A percentile compares a stretch with the other conserved stretches of the same genome.
Conservation (phyloP, 1,284 basidiomycete species). For the Laetiporus sulphureus region DNA sequence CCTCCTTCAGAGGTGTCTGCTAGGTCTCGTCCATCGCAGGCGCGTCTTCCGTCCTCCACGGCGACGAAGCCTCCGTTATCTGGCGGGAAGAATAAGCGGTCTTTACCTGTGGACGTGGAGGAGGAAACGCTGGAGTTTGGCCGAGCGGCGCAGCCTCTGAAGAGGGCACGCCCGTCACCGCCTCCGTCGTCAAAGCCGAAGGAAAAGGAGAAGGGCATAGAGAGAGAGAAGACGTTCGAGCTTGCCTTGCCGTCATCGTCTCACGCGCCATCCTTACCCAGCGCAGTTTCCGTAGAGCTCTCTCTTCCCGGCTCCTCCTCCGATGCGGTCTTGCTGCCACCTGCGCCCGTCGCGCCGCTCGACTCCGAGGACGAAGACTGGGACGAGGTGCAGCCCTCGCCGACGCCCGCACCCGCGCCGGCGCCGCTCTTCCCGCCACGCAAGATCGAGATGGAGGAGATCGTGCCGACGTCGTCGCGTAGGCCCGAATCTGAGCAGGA, state of each 20-base stretch:
- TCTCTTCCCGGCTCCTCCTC: conserved; percentile 14
- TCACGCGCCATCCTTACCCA: too few relatives aligned
- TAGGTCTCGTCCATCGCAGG: background rate
- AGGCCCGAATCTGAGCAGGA: conserved; percentile 18
- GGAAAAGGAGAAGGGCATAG: too few relatives aligned
- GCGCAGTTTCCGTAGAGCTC: conserved; percentile 9
- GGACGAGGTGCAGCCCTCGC: conserved; percentile 28
- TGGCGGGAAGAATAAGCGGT: conserved; percentile 9
- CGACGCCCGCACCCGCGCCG: conserved; percentile 1
- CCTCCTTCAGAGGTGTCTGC: background rate
- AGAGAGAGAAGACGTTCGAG: too few relatives aligned
- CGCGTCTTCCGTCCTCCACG: background rate
- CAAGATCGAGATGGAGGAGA: conserved; percentile 22
- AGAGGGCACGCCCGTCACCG: conserved; percentile 33
- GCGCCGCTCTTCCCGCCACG: conserved; percentile 1
- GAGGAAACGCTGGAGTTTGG: conserved; percentile 35
- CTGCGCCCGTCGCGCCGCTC: conserved; percentile 20
- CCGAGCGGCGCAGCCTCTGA: conserved; percentile 24
- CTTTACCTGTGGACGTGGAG: conserved; percentile 21
- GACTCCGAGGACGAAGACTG: conserved; percentile 49
- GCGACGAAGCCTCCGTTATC: background rate
- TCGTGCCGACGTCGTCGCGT: conserved; percentile 17
- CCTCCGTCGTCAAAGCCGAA: conserved; percentile 13
- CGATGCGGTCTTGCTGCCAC: conserved; percentile 13
- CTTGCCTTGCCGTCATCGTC: too few relatives aligned